Conservation (phyloP, 1,139 yeast species). For the Geotrichum klebahnii region DNA sequence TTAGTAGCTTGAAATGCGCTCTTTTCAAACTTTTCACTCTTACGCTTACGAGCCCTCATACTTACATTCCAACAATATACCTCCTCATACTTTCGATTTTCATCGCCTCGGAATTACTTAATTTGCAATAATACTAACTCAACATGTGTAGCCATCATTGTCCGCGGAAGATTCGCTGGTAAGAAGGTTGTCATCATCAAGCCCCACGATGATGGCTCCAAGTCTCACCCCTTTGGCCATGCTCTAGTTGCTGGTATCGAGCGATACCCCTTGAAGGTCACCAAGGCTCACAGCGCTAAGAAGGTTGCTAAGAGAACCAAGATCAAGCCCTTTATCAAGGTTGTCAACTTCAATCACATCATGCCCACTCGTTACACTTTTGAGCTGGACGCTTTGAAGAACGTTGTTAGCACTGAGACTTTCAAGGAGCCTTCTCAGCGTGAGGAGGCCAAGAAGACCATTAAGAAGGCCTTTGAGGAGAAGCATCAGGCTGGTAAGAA, state of each 20-base stretch:
- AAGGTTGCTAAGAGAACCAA: slow-evolving; percentile 95
- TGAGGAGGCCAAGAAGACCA: slow-evolving; percentile 98
- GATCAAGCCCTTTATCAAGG: slow-evolving; percentile 99
- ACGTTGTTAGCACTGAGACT: slow-evolving; percentile 87
- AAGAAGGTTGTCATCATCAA: slow-evolving; percentile 99
- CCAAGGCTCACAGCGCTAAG: slow-evolving; percentile 94
- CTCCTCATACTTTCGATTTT: neutral
- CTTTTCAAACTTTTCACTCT: neutral
- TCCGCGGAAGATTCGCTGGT: slow-evolving; percentile 99
- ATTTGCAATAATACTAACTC: neutral
- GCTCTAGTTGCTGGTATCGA: slow-evolving; percentile 99
- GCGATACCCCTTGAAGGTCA: slow-evolving; percentile 96
- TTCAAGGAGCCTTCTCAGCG: slow-evolving; percentile 98
- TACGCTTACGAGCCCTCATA: neutral
- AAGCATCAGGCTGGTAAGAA: slow-evolving; percentile 99
- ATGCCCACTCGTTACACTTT: slow-evolving; percentile 99
- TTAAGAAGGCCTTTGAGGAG: slow-evolving; percentile 98
- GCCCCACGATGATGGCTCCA: slow-evolving; percentile 99
- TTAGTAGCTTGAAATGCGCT: no score
- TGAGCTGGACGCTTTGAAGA: slow-evolving; percentile 93
- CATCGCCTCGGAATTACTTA: neutral
- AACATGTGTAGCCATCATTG: slow-evolving; percentile 75
- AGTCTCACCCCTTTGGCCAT: slow-evolving; percentile 98
- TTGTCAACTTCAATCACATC: slow-evolving; percentile 99
- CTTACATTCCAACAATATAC: neutral